Evolutionary conservation across 2,329 filamentous ascomycete genomes (phyloP).

Genomic region (Beauveria sp.): DNA sequence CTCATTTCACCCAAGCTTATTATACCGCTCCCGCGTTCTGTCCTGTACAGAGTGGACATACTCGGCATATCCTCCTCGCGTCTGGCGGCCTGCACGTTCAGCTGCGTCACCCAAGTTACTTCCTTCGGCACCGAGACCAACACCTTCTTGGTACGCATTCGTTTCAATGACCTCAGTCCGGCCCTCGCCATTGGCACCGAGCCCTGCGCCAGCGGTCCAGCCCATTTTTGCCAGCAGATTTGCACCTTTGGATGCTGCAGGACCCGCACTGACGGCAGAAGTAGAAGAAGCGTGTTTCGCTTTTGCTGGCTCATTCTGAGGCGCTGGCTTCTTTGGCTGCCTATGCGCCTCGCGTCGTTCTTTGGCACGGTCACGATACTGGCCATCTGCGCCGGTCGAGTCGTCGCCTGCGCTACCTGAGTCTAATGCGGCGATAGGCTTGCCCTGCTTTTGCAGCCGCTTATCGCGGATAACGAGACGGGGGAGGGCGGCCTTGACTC

Average conservation of each 20-base stretch:
- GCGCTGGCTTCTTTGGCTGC: constrained; percentile 47
- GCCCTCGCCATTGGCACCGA: constrained; percentile 56
- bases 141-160: constrained; percentile 58
- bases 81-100: constrained; percentile 54
- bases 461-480: constrained; percentile 32
- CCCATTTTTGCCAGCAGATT: constrained; percentile 67
- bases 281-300: background rate
- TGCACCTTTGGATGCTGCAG: constrained; percentile 51
- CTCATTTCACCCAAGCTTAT: constrained; percentile 34
- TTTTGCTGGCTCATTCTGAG: constrained; percentile 13
- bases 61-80: constrained; percentile 50
- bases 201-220: constrained; percentile 57
- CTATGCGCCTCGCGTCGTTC: constrained; percentile 57
- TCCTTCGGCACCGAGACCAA: constrained; percentile 61
- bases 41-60: constrained; percentile 60
- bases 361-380: constrained; percentile 60
- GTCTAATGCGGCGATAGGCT: constrained; percentile 9
- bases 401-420: constrained; percentile 16
- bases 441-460: constrained; percentile 24
- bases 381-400: constrained; percentile 19
- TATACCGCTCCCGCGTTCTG: constrained; percentile 58
- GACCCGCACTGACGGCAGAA: constrained; percentile 21
- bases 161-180: constrained; percentile 57
- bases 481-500: constrained; percentile 41
- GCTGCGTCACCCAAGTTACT: constrained; percentile 62